Base-by-base conservation (phyloP, 2,329 filamentous ascomycete species). In the Pezicula radicicola region DNA sequence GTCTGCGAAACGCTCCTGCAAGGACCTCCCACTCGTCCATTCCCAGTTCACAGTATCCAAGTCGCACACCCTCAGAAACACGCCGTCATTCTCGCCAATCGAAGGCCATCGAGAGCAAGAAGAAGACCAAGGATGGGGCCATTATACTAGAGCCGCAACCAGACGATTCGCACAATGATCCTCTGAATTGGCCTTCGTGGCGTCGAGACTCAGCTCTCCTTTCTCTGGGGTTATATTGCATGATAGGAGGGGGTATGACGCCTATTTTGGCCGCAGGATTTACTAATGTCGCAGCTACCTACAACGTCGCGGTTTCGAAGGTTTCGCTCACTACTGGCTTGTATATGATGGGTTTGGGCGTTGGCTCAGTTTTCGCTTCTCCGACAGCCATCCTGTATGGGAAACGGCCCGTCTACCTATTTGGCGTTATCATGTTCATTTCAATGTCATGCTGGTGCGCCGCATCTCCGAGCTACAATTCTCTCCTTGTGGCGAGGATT, bases 61-160 rank as follows among this genome's bases (percentile, higher is more conserved):
- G 42, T 43, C 42, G 40, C 47, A 43, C 30, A 37, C 51, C 16
- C 42, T 43, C 28, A 18, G 46, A 50, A 56, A 44, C 41, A 58
- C 56, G 16, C 57, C 47, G 9, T 45, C 16, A 50, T 10, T 55
- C 55, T n/a, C 51, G 48, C 15, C 50, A 52, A 44, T 44, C 52
- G 8, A 47, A 46, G 8, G 16, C 43, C 47, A 12, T 43, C 19
- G 41, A 61, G 68, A 15, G 74, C 74, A 83, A 84, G 72, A 97
- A 97, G 75, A 87, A 78, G 58, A 96, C 91, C 2, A 72, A 79
- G 35, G 88, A 96, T 66, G 91, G 91, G 15, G 80, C 83, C 55
- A 91, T 97, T 62, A 91, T 97, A 50, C 75, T 97, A 13, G 88
- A 95, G 0, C 93, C 93, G 0, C 93, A 97, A 66, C 93, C 93